phyloP scores from a whole-genome alignment of 2,329 filamentous ascomycete genomes.

The Fusarium stilboides region DNA sequence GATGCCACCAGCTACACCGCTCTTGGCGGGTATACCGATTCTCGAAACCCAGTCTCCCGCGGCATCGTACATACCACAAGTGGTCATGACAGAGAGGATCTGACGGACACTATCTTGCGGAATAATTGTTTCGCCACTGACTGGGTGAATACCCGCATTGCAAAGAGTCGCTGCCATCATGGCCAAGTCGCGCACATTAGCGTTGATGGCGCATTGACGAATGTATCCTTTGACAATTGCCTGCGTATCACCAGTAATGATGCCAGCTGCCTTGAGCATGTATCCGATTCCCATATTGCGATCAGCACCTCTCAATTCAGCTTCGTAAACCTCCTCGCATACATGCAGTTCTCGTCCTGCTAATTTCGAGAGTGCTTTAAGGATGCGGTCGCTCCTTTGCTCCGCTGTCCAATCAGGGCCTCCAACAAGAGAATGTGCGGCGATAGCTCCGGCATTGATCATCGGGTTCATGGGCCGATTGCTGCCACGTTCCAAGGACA shows the following conservation, averaged over 20 bases:
- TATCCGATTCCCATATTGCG: constrained; percentile 57
- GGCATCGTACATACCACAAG: constrained; percentile 60
- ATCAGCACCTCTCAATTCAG: constrained; percentile 55
- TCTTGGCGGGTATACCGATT: constrained; percentile 58
- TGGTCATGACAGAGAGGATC: constrained; percentile 60
- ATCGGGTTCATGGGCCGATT: constrained; percentile 56
- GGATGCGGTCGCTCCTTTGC: constrained; percentile 55
- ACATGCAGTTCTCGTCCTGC: constrained; percentile 56
- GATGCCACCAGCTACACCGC: constrained; percentile 54
- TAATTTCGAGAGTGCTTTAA: constrained; percentile 53
- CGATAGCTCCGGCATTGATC: constrained; percentile 57
- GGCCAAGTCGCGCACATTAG: constrained; percentile 59
- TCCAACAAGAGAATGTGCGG: constrained; percentile 53
- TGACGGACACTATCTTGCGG: constrained; percentile 56
- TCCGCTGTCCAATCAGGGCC: constrained; percentile 53
- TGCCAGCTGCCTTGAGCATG: constrained; percentile 59
- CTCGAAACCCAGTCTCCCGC: constrained; percentile 58
- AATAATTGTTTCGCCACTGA: constrained; percentile 54
- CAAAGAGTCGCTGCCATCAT: constrained; percentile 58
- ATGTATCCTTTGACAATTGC: constrained; percentile 58
- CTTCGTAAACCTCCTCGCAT: constrained; percentile 58
- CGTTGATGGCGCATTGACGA: constrained; percentile 59
- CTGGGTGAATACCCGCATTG: constrained; percentile 56
- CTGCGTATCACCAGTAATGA: constrained; percentile 54
- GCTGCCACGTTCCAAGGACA: constrained; percentile 51